Conservation (phyloP, 345 rosid genomes). For the Euphorbia pulcherrima region DNA sequence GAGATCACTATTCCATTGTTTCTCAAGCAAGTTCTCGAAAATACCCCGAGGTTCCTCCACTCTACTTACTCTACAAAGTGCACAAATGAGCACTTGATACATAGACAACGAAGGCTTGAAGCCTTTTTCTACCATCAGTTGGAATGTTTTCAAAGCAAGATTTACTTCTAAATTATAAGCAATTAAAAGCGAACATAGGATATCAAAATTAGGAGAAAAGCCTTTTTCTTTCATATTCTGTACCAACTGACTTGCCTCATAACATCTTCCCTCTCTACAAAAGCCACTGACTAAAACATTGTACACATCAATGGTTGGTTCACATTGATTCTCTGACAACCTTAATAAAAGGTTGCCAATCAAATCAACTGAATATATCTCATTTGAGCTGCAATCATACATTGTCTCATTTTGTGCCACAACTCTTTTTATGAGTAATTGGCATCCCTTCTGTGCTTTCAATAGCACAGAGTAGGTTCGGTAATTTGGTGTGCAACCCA, state of each 20-base stretch:
- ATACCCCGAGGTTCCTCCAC: conserved; percentile 41
- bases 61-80: conserved; percentile 37
- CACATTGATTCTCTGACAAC: conserved; percentile 45
- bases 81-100: conserved; percentile 46
- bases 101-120: conserved; percentile 28
- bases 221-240: conserved; percentile 49
- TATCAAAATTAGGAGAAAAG: conserved; percentile 35
- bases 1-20: conserved; percentile 46
- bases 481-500: conserved; percentile 53
- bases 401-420: conserved; percentile 37
- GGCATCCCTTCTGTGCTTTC: conserved; percentile 47
- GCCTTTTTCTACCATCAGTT: conserved; percentile 26
- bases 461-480: conserved; percentile 49
- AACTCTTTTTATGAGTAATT: conserved; percentile 33
- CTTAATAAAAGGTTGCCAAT: conserved; percentile 39
- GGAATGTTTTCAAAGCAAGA: conserved; percentile 39
- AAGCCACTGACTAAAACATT: conserved; percentile 39
- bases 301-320: conserved; percentile 39
- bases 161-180: conserved; percentile 50
- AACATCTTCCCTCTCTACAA: conserved; percentile 47
- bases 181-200: conserved; percentile 37
- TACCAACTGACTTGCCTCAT: conserved; percentile 45
- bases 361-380: conserved; percentile 26
- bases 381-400: conserved; percentile 30
- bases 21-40: conserved; percentile 41